Percentiles rank a stretch among this genome's conserved stretches.
These are phyloP conservation scores for Casuarina equisetifolia DNA, from an alignment of 306 rosid genomes.

Conservation along the genomic window DNA sequence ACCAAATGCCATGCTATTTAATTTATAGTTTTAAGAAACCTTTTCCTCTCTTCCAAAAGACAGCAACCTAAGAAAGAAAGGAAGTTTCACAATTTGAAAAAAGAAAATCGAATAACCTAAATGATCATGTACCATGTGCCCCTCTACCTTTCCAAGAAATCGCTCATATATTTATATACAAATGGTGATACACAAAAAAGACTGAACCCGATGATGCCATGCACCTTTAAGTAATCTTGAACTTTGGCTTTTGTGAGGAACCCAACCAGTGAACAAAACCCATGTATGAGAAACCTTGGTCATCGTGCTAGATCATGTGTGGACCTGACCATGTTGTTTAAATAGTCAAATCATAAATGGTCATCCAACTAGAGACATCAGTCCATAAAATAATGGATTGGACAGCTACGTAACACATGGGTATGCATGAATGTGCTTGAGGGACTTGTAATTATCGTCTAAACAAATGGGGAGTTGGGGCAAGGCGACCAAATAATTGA, in stretches of 20 bases:
- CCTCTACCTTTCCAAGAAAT: neutral
- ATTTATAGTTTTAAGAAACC: neutral
- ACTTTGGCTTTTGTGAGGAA: neutral
- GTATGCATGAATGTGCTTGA: conserved; percentile 27
- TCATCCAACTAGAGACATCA: neutral
- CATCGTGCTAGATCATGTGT: neutral
- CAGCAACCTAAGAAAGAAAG: neutral
- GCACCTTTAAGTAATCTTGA: neutral
- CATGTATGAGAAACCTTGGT: neutral
- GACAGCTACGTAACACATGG: conserved; percentile 37
- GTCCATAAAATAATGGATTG: conserved; percentile 12
- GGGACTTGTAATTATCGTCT: conserved; percentile 13
- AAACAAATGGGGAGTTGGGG: conserved; percentile 15
- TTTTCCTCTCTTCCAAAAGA: neutral
- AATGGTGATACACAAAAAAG: neutral
- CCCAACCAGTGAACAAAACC: neutral
- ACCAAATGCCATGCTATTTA: conserved; percentile 31
- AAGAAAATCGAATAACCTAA: neutral
- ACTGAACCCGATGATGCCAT: neutral
- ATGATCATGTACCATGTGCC: neutral
- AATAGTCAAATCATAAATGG: conserved; percentile 32
- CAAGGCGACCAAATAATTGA: conserved; percentile 28
- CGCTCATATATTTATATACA: neutral
- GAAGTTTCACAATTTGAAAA: neutral
- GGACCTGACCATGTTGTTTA: conserved; percentile 23